Evolutionary conservation across 108 stramenopile species (phyloP).

Genomic region (Fistulifera pelliculosa): DNA sequence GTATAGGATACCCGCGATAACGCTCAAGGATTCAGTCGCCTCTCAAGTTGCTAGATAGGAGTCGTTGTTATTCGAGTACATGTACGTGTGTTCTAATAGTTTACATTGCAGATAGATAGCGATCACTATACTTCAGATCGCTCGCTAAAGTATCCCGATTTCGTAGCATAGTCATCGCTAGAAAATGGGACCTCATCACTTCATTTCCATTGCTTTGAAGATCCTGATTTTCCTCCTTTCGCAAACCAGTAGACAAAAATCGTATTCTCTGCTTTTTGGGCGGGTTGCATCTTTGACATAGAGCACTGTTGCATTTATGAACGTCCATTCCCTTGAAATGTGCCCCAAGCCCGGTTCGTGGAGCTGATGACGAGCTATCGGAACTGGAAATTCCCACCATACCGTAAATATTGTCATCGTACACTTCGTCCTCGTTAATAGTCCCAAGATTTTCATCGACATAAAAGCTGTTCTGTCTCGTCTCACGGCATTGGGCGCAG

Average conservation of each 20-base stretch:
- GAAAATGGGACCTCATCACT: too few species aligned
- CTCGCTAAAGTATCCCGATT: too few species aligned
- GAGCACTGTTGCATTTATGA: conserved; percentile 30
- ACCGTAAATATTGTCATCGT: conserved; percentile 5
- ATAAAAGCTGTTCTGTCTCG: conserved; percentile 4
- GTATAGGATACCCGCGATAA: too few species aligned
- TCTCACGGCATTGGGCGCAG: conserved; percentile 30
- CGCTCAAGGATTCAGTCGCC: neutral
- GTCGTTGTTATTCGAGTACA: too few species aligned
- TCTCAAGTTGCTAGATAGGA: neutral
- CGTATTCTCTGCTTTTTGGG: neutral
- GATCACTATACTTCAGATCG: too few species aligned
- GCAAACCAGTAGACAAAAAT: too few species aligned
- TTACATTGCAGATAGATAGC: too few species aligned
- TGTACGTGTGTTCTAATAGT: too few species aligned
- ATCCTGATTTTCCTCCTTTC: too few species aligned
- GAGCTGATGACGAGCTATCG: neutral
- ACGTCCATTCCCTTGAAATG: conserved; percentile 32
- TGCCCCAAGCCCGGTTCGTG: conserved; percentile 9
- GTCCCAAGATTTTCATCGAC: conserved; percentile 12
- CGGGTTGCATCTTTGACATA: conserved; percentile 21
- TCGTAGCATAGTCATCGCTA: too few species aligned
- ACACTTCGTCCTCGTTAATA: conserved; percentile 19
- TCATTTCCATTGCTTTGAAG: too few species aligned
- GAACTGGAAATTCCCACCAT: neutral